phyloP scores from a whole-genome alignment of 164 flowering plant species.

The Litsea cubeba region DNA sequence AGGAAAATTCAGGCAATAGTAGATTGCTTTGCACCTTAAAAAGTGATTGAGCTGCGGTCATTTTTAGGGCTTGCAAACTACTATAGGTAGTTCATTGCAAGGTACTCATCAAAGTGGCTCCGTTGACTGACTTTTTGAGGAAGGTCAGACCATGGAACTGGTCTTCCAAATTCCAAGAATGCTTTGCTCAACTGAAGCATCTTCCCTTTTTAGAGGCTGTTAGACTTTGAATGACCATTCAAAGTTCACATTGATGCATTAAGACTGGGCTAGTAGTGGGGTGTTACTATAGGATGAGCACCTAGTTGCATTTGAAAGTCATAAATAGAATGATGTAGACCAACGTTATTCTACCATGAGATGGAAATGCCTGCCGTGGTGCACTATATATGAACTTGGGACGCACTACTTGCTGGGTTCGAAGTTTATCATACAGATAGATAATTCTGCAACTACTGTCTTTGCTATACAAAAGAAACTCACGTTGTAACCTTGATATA shows the following conservation, averaged over 20 bases:
- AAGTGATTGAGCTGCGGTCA: not conserved
- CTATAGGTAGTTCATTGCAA: not conserved
- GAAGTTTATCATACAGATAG: not conserved
- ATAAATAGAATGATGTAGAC: not conserved
- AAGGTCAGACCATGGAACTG: not conserved
- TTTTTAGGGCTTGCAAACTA: not conserved
- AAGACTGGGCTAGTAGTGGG: not conserved
- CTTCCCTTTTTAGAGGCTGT: not conserved
- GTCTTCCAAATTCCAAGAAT: not conserved
- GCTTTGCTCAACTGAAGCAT: not conserved
- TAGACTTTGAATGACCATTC: not conserved
- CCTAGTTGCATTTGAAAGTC: not conserved
- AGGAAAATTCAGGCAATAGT: not conserved
- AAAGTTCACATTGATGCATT: constrained; percentile 1
- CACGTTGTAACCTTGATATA: too few species aligned
- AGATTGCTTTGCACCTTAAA: not conserved
- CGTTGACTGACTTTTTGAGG: not conserved
- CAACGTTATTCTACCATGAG: not conserved
- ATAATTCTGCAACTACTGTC: not conserved
- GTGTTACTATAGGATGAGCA: not conserved
- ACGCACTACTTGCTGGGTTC: not conserved
- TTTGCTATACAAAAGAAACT: not conserved
- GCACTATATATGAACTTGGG: not conserved
- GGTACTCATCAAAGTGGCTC: not conserved
- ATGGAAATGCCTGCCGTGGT: constrained; percentile 3